These are phyloP conservation scores for Jackrogersella minutella DNA, from an alignment of 495 filamentous ascomycete species.

Conservation along the genomic window DNA sequence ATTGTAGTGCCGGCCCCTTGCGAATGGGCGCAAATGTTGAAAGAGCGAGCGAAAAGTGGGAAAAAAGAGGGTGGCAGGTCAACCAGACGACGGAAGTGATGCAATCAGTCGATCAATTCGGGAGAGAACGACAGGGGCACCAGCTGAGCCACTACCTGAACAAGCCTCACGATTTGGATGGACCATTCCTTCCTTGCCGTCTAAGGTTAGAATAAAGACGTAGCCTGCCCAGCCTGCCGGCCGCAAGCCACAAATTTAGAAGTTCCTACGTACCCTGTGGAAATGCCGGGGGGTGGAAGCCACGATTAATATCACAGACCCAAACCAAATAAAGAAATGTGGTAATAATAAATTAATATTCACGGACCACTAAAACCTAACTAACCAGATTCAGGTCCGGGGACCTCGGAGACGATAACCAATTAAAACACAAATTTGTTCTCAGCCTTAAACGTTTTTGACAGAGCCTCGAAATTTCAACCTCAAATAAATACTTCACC, in stretches of 20 bases:
- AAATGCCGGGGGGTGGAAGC: no score
- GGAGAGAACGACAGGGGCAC: slow-evolving; percentile 17
- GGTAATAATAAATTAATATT: no score
- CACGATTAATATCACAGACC: no score
- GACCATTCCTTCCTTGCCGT: neutral
- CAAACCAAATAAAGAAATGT: neutral
- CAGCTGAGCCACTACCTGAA: slow-evolving; percentile 29
- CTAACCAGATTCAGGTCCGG: slow-evolving; percentile 11
- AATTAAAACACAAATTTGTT: slow-evolving; percentile 16
- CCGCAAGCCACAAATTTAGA: slow-evolving; percentile 8
- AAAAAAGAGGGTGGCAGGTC: slow-evolving; percentile 48
- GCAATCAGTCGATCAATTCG: slow-evolving; percentile 36
- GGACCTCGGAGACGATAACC: slow-evolving; percentile 4
- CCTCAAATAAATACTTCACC: slow-evolving; percentile 12
- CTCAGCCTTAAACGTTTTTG: slow-evolving; percentile 29
- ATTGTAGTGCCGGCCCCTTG: slow-evolving; percentile 21
- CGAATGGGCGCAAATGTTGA: slow-evolving; percentile 31
- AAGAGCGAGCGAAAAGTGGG: slow-evolving; percentile 27
- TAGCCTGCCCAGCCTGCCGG: no score
- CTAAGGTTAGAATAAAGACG: no score
- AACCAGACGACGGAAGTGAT: slow-evolving; percentile 38
- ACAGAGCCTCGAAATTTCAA: slow-evolving; percentile 39
- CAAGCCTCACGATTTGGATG: slow-evolving; percentile 5
- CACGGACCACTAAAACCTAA: neutral
- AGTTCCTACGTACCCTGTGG: neutral